These are phyloP conservation scores for Asterochloris erici DNA, from an alignment of 139 green algal species.

Conservation along the genomic window DNA sequence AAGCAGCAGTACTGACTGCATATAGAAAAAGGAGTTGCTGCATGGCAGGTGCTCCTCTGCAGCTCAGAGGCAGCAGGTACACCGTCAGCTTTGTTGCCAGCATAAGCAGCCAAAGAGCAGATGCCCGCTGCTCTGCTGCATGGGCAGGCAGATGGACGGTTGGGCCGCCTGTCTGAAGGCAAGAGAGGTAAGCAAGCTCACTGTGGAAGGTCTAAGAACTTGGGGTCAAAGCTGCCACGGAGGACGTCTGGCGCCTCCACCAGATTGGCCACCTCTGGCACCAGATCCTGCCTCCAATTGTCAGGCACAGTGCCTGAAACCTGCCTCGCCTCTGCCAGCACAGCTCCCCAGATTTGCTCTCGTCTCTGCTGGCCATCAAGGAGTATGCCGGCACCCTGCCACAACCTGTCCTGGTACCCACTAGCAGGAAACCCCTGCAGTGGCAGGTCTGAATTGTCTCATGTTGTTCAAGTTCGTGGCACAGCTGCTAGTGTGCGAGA, in stretches of 20 bases:
- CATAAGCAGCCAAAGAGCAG: no score
- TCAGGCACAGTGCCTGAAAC: conserved; percentile 54
- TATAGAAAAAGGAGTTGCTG: background rate
- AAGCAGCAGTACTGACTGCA: background rate
- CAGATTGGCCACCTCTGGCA: conserved; percentile 85
- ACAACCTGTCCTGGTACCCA: background rate
- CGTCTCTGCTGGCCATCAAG: conserved; percentile 48
- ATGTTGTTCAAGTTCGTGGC: no score
- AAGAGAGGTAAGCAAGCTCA: conserved; percentile 23
- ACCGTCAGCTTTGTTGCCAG: no score
- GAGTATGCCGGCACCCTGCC: conserved; percentile 47
- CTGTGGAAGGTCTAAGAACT: conserved; percentile 85
- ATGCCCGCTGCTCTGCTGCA: no score
- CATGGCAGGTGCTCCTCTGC: no score
- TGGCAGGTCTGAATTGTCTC: no score
- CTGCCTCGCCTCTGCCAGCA: conserved; percentile 33
- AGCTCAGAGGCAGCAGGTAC: no score
- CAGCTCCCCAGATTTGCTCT: conserved; percentile 69
- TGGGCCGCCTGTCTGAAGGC: no score
- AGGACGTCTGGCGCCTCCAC: conserved; percentile 88
- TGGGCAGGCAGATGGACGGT: no score
- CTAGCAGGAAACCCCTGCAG: background rate
- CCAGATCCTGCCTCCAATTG: conserved; percentile 48
- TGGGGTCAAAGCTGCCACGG: conserved; percentile 71
- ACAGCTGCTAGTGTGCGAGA: no score